Conservation (phyloP, 164 flowering plant genomes). For the Euptelea pleiosperma region DNA sequence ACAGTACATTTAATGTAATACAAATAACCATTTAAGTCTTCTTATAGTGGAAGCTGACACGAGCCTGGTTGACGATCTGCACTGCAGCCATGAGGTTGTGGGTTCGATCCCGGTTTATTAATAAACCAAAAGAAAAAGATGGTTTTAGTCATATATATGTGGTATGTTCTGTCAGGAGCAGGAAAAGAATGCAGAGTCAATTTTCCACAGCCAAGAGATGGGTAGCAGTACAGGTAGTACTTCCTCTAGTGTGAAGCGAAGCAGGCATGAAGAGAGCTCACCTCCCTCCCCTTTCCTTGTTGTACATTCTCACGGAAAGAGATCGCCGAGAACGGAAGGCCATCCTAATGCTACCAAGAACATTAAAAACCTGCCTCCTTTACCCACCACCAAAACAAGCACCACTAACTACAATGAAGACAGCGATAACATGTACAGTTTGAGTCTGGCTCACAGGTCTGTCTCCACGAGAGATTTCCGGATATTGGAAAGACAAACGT, state of each 20-base stretch:
- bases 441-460: conserved; percentile 34
- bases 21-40: neutral
- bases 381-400: conserved; percentile 36
- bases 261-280: conserved; percentile 11
- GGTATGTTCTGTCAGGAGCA: conserved; percentile 16
- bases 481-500: conserved; percentile 26
- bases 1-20: too few species aligned
- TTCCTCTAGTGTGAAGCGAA: conserved; percentile 27
- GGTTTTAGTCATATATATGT: neutral
- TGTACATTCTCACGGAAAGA: conserved; percentile 17
- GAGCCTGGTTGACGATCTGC: neutral
- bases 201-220: conserved; percentile 27
- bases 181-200: conserved; percentile 30
- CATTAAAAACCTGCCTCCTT: conserved; percentile 47
- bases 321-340: conserved; percentile 39
- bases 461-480: conserved; percentile 48
- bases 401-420: conserved; percentile 30
- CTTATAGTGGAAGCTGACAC: neutral
- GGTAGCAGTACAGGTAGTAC: conserved; percentile 36
- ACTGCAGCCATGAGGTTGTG: too few species aligned
- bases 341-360: conserved; percentile 59
- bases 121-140: neutral
- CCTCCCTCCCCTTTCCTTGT: conserved; percentile 33
- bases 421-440: conserved; percentile 12
- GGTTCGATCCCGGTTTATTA: too few species aligned